A percentile compares a stretch with the other conserved stretches of the same genome.
phyloP scores from a whole-genome alignment of 345 rosid genomes.

The Conringia planisiliqua region DNA sequence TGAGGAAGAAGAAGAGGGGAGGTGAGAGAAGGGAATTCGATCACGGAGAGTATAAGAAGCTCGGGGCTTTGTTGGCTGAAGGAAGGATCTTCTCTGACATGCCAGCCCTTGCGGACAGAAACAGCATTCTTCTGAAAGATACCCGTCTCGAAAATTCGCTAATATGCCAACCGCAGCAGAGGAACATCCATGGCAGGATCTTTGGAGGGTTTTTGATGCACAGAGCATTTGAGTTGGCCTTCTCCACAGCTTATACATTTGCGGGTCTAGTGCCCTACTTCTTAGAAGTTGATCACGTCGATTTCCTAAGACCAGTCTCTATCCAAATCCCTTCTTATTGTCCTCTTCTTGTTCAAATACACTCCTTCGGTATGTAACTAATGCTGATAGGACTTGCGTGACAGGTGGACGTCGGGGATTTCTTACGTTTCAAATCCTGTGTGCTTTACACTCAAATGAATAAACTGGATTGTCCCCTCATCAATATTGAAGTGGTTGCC shows the following conservation, averaged over 20 bases:
- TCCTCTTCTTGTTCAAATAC: not conserved
- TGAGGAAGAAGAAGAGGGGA: slow-evolving; percentile 58
- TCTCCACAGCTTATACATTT: slow-evolving; percentile 82
- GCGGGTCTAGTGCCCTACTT: slow-evolving; percentile 79
- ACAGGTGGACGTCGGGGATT: slow-evolving; percentile 86
- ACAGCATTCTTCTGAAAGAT: slow-evolving; percentile 77
- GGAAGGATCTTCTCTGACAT: slow-evolving; percentile 77
- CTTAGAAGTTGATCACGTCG: slow-evolving; percentile 84
- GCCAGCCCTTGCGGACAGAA: slow-evolving; percentile 84
- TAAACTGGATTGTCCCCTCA: slow-evolving; percentile 63
- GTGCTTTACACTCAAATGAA: slow-evolving; percentile 71
- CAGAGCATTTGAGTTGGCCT: slow-evolving; percentile 83
- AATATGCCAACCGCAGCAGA: slow-evolving; percentile 84
- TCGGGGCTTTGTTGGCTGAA: slow-evolving; percentile 55
- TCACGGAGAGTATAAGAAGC: slow-evolving; percentile 43
- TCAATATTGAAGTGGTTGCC: slow-evolving; percentile 87
- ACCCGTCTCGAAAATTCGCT: slow-evolving; percentile 64
- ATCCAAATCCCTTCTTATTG: slow-evolving; percentile 2
- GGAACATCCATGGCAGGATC: slow-evolving; percentile 79
- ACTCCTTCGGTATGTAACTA: not conserved
- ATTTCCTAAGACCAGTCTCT: slow-evolving; percentile 80
- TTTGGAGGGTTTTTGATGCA: slow-evolving; percentile 81
- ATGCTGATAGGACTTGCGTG: not conserved
- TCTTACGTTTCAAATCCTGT: slow-evolving; percentile 74
- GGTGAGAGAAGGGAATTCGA: slow-evolving; percentile 49